Base-by-base conservation (phyloP, 2,329 filamentous ascomycete species). In the Arthrobotrys iridis region DNA sequence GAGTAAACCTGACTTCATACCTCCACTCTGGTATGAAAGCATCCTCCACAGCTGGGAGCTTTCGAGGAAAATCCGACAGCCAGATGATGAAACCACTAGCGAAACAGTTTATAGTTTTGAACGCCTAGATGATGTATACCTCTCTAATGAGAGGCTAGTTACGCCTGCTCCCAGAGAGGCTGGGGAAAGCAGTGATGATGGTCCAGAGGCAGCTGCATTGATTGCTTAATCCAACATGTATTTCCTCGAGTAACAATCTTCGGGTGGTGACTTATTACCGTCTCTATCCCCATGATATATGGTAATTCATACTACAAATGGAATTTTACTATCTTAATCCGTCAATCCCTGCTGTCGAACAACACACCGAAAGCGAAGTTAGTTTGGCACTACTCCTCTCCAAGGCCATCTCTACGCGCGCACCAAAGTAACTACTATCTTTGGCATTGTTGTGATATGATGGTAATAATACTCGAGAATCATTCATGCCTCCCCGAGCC, bases 21-120 rank as follows among this genome's bases (percentile, higher is more conserved):
- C 70, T 11, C 60, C 55, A 2, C 41, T 74, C n/a, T 74, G 70
- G 70, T 74, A 62, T 41, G 70, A 74, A 24, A 13, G 20, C 1
- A 26, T 74, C 13, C 28, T 66, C 7, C 70, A 74, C 20, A 74
- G 60, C 3, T 74, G 70, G 70, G 50, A 60, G 6, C 52, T 74
- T 3, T 24, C 10, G 1, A 65, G 55, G 3, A 8, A 10, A 4
- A 33, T 37, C 4, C n/a, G 35, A 6, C 15, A 5, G 4, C 11
- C 20, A 11, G 30, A 22, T 7, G 58, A 48, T 11, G 24, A 6
- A n/a, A 24, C 43, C 24, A 4, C 13, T 3, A 37, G 48, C 10
- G 11, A 62, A 1, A 46, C 37, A 2, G 18, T 57, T 4, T 74
- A 74, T 48, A 40, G 20, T 15, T 67, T 74, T 20, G 26, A 45